Base-by-base conservation (phyloP, 495 filamentous ascomycete genomes). In the Pyrenula massariospora region DNA sequence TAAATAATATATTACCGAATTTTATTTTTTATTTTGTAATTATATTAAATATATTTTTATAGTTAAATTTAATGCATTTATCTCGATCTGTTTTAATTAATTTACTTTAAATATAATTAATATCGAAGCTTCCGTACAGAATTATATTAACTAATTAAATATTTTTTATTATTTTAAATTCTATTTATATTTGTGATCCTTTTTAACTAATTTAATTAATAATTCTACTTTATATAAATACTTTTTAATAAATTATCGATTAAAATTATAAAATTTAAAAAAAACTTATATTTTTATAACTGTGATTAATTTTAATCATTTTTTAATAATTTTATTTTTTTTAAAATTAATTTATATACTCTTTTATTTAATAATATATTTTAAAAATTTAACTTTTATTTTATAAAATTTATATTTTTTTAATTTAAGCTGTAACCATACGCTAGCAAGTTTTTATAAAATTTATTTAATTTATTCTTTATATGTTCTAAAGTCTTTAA, bases 281-380 rank as follows among this genome's bases (percentile, higher is more conserved):
- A 36, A 49, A 23, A 36, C 25, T 2, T 19, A 59, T 42, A 2
- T 12, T 20, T 23, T 59, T 22, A 12, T 58, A 20, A 20, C 52
- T 49, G 1, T 42, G 48, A 12, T 51, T 42, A 59, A n/a, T n/a
- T n/a, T n/a, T n/a, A 22, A 50, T 12, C 3, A 59, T 53, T 2
- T 23, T 47, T 19, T 51, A 15, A 25, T 19, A 51, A 19, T 51
- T 52, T 25, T 58, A 50, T 49, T 12, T 57, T 21, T 52, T 52
- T 54, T 25, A 12, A 50, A 57, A 48, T 20, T 61, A 62, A 22
- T 62, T 20, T 21, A 59, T 22, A 21, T 59, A n/a, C n/a, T n/a
- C n/a, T n/a, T n/a, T n/a, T n/a, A n/a, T n/a, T n/a, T n/a, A n/a
- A n/a, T n/a, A n/a, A n/a, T n/a, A n/a, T n/a, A n/a, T 23, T 47